Percentiles rank a stretch among this genome's conserved stretches.
Conservation (phyloP, 306 rosid genomes). For the Clitoria ternatea region DNA sequence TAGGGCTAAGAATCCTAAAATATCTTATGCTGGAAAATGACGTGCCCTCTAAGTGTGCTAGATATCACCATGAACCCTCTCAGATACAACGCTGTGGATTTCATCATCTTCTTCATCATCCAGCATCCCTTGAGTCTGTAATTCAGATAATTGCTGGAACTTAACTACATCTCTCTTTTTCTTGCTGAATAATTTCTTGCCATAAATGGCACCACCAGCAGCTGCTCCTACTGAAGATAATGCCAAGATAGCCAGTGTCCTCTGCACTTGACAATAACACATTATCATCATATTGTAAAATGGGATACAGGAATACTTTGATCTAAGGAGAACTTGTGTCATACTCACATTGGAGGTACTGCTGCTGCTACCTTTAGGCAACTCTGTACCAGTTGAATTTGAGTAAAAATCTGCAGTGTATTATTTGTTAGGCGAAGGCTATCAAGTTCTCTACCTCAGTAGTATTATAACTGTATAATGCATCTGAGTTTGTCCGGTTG, state of each 20-base stretch:
- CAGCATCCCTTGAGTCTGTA: not conserved
- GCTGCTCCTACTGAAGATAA: slow-evolving; percentile 28
- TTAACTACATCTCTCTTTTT: slow-evolving; percentile 8
- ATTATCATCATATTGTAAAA: not conserved
- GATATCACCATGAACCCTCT: slow-evolving; percentile 5
- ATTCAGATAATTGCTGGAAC: slow-evolving; percentile 25
- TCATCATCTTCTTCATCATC: slow-evolving; percentile 18
- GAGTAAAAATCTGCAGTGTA: slow-evolving; percentile 22
- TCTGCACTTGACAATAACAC: slow-evolving; percentile 9
- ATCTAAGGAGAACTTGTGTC: not conserved
- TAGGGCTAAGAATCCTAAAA: not conserved
- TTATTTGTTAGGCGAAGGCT: not conserved
- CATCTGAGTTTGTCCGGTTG: not conserved
- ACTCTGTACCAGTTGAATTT: not conserved
- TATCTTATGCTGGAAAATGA: not conserved
- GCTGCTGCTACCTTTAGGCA: slow-evolving; percentile 9
- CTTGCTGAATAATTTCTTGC: slow-evolving; percentile 24
- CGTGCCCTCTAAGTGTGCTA: slow-evolving; percentile 4
- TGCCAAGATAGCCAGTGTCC: slow-evolving; percentile 5
- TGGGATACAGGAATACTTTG: not conserved
- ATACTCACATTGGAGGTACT: slow-evolving; percentile 26
- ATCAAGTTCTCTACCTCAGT: not conserved
- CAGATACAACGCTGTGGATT: not conserved
- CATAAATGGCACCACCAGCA: slow-evolving; percentile 31
- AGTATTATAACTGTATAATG: not conserved